A percentile compares a stretch with the other conserved stretches of the same genome.
phyloP scores from a whole-genome alignment of 1,284 basidiomycete species.

The Macrocystidia cucumis region DNA sequence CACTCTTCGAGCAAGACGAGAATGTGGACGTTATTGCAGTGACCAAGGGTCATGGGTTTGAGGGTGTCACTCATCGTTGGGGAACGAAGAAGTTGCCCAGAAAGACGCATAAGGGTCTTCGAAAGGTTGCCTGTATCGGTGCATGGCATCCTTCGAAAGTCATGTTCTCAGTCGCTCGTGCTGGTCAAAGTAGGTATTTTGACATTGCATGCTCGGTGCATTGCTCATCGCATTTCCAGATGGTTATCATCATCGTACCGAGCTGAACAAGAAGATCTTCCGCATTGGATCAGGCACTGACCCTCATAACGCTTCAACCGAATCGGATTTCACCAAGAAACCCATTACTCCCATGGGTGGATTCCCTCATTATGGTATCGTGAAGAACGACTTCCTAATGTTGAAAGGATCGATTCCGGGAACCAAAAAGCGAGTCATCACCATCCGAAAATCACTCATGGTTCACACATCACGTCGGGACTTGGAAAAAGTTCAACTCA shows the following conservation, averaged over 20 bases:
- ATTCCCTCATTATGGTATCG: slow-evolving; percentile 98
- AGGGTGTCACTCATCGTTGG: slow-evolving; percentile 99
- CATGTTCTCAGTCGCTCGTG: slow-evolving; percentile 99
- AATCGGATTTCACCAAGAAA: slow-evolving; percentile 92
- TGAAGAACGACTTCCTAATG: slow-evolving; percentile 98
- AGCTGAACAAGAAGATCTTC: slow-evolving; percentile 99
- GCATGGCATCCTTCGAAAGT: slow-evolving; percentile 99
- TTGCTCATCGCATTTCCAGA: slow-evolving; percentile 35
- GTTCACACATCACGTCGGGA: slow-evolving; percentile 83
- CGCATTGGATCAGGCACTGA: slow-evolving; percentile 84
- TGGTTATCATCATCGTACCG: slow-evolving; percentile 98
- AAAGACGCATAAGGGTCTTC: slow-evolving; percentile 99
- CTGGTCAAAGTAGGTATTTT: slow-evolving; percentile 84
- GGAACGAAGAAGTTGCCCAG: slow-evolving; percentile 98
- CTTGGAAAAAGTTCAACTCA: slow-evolving; percentile 96
- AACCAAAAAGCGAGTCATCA: slow-evolving; percentile 97
- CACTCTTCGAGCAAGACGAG: slow-evolving; percentile 96
- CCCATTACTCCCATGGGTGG: slow-evolving; percentile 97
- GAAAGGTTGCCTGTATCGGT: slow-evolving; percentile 99
- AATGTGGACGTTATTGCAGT: slow-evolving; percentile 96
- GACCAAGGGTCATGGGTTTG: slow-evolving; percentile 99
- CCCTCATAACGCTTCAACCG: slow-evolving; percentile 86
- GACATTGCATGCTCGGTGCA: not conserved
- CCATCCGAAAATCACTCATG: slow-evolving; percentile 86
- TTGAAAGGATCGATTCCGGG: slow-evolving; percentile 93